Evolutionary conservation across 2,329 filamentous ascomycete genomes (phyloP), one percentile per base, ranked within the genome.

Genomic region (Ophiocordyceps camponoti-saundersi): DNA sequence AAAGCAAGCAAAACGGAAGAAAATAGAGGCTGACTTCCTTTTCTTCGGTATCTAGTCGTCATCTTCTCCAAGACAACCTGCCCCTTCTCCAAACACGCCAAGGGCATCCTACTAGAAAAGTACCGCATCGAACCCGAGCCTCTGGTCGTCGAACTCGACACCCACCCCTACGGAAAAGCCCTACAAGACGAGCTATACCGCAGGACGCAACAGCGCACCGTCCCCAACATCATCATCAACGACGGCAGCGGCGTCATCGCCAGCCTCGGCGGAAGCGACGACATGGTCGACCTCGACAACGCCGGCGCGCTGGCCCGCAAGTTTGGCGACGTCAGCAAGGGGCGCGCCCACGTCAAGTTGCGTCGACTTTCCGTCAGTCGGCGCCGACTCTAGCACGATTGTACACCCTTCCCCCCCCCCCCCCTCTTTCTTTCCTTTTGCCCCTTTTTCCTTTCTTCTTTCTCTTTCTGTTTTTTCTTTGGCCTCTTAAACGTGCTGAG

Each of bases 21-120:
- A 26, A 26, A 26, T 5, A 26, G 8, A 8, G 23, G 23, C 23
- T 26, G 8, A 26, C 23, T 32, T 44, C 29, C 10, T 13, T n/a
- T 18, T 16, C 42, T 8, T 49, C 56, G 22, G 8, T 7, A 18
- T 15, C 3, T 53, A 92, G 87, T 96, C 50, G 85, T 95, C 61
- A 86, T 98, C 56, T 96, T 96, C 68, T 95, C 88, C 52, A 96
- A 98, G 65, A 78, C 84, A 1, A 95, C 90, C 66, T 98, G 92
- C 63, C 87, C 84, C 1, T 82, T 77, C 66, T 95, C 88, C 46
- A 82, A 80, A 59, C 80, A 79, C 55, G 92, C 92, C 43, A 98
- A 98, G 66, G 71, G 72, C 42, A 75, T 96, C 48, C 75, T 98
- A 40, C 77, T 95, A 41, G 78, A 89, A 21, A 81, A 83, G 55